A percentile compares a stretch with the other conserved stretches of the same genome.
Conservation (phyloP, 805 yeast species). For the Metschnikowia henanensis region DNA sequence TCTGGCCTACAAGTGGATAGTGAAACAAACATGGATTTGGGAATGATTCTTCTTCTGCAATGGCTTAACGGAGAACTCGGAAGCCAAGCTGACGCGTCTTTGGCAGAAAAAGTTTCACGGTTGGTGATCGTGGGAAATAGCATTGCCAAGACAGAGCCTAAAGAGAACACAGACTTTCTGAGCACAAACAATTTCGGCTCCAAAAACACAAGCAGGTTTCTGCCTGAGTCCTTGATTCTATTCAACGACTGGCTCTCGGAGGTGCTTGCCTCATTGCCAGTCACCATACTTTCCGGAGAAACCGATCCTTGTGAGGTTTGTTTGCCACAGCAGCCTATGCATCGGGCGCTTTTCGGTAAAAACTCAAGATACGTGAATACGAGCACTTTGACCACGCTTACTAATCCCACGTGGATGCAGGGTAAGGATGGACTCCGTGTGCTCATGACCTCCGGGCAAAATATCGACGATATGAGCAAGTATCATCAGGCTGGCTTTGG, state of each 20-base stretch:
- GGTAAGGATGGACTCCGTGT: slow-evolving; percentile 51
- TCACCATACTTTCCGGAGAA: slow-evolving; percentile 81
- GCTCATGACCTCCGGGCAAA: slow-evolving; percentile 84
- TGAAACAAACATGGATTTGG: slow-evolving; percentile 41
- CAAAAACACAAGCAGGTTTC: slow-evolving; percentile 53
- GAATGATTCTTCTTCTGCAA: slow-evolving; percentile 61
- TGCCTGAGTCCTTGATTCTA: slow-evolving; percentile 46
- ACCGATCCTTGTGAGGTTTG: slow-evolving; percentile 83
- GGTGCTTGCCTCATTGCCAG: slow-evolving; percentile 58
- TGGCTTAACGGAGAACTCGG: slow-evolving; percentile 73
- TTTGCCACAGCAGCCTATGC: slow-evolving; percentile 91
- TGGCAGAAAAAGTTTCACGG: slow-evolving; percentile 39
- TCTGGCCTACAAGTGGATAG: slow-evolving; percentile 72
- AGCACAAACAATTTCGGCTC: slow-evolving; percentile 49
- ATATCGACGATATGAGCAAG: slow-evolving; percentile 71
- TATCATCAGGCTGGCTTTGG: slow-evolving; percentile 48
- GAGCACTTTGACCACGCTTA: slow-evolving; percentile 18
- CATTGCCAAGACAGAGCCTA: slow-evolving; percentile 33
- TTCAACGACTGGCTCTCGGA: slow-evolving; percentile 62
- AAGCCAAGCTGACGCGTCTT: slow-evolving; percentile 23
- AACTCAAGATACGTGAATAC: slow-evolving; percentile 42
- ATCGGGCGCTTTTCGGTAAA: slow-evolving; percentile 62
- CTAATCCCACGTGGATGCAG: slow-evolving; percentile 76
- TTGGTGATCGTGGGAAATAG: slow-evolving; percentile 78
- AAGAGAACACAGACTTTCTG: slow-evolving; percentile 26